Evolutionary conservation across 169 alveolate genomes (phyloP).

Genomic region (Theileria annulata): DNA sequence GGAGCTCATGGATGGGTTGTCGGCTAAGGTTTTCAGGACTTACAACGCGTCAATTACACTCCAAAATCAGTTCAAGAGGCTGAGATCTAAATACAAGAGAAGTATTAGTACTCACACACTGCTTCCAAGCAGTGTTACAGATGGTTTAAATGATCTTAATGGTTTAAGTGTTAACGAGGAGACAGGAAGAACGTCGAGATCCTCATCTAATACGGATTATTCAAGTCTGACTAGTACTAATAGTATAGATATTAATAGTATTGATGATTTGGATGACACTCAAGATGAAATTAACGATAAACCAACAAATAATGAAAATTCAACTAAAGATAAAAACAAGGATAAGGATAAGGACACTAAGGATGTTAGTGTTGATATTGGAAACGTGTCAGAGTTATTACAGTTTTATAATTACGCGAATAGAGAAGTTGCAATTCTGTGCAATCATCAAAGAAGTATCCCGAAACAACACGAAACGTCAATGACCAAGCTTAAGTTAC

Average conservation of each 20-base stretch:
- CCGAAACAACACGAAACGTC: conserved; percentile 94
- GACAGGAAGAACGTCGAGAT: conserved; percentile 39
- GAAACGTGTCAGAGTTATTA: conserved; percentile 84
- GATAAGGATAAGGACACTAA: conserved; percentile 53
- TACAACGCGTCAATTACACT: conserved; percentile 98
- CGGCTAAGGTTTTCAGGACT: conserved; percentile 99
- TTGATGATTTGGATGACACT: conserved; percentile 28
- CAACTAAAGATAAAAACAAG: conserved; percentile 13
- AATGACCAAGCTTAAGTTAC: conserved; percentile 88
- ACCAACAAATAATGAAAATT: neutral
- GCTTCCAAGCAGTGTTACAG: neutral
- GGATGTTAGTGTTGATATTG: conserved; percentile 75
- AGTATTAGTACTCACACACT: neutral
- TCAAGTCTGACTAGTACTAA: conserved; percentile 28
- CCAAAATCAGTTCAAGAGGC: conserved; percentile 84
- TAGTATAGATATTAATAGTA: conserved; percentile 24
- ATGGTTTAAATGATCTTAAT: conserved; percentile 6
- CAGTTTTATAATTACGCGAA: conserved; percentile 96
- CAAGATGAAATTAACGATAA: neutral
- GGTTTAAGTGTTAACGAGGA: conserved; percentile 22
- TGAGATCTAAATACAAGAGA: conserved; percentile 16
- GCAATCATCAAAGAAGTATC: conserved; percentile 94
- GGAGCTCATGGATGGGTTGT: conserved; percentile 94
- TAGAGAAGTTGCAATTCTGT: conserved; percentile 96
- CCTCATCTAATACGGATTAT: conserved; percentile 32